phyloP scores from a whole-genome alignment of 371 early-diverging fungal genomes.

The Mucor ambiguus region DNA sequence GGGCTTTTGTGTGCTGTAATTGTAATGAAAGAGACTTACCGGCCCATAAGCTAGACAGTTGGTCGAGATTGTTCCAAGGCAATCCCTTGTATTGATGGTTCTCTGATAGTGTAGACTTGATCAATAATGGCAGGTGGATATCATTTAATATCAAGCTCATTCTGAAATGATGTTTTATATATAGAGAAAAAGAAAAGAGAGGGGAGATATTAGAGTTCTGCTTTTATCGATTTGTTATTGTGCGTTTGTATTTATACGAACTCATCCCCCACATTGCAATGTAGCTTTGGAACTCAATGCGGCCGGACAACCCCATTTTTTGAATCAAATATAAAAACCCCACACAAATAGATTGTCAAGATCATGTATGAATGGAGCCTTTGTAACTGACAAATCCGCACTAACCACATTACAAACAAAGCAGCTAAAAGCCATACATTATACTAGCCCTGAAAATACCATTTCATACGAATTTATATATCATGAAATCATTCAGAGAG shows the following conservation, averaged over 20 bases:
- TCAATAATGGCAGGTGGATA: conserved; percentile 24
- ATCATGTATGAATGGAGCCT: neutral
- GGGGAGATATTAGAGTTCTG: neutral
- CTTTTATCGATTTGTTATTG: neutral
- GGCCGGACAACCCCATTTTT: conserved; percentile 4
- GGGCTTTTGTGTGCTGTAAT: neutral
- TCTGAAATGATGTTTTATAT: neutral
- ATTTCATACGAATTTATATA: neutral
- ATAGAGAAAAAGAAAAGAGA: neutral
- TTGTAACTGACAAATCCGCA: neutral
- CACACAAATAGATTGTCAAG: neutral
- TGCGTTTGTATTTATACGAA: neutral
- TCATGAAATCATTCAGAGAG: neutral
- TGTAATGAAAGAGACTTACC: conserved; percentile 5
- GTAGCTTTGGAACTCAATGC: neutral
- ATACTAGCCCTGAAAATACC: neutral
- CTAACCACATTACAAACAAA: neutral
- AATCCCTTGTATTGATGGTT: conserved; percentile 13
- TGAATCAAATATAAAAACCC: neutral
- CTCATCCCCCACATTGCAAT: neutral
- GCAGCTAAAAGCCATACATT: neutral
- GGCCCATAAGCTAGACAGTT: conserved; percentile 26
- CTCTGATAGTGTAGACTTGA: conserved; percentile 17
- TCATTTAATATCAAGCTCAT: conserved; percentile 18
- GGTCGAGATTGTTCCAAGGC: conserved; percentile 29